Evolutionary conservation across 1,284 basidiomycete species (phyloP).

Genomic region (Sanghuangporus baumii): DNA sequence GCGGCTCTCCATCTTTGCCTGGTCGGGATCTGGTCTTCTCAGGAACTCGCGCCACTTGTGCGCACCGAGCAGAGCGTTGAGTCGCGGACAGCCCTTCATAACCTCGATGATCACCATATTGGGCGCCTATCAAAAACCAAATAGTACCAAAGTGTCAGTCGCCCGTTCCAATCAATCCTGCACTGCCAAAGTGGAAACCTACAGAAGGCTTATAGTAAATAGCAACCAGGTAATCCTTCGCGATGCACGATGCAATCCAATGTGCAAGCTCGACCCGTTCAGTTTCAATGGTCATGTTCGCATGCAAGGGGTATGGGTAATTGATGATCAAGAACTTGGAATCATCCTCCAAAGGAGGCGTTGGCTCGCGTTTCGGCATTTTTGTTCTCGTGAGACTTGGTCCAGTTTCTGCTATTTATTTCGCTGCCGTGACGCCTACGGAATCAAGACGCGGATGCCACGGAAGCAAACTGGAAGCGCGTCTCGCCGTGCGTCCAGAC

Average conservation of each 20-base stretch:
- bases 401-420: too few relatives aligned
- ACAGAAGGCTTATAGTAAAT: slow-evolving; percentile 63
- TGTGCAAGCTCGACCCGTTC: slow-evolving; percentile 47
- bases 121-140: slow-evolving; percentile 40
- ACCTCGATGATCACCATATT: slow-evolving; percentile 63
- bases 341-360: slow-evolving; percentile 53
- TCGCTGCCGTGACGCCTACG: too few relatives aligned
- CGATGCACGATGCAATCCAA: slow-evolving; percentile 60
- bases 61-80: slow-evolving; percentile 49
- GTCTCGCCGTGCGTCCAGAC: too few relatives aligned
- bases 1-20: slow-evolving; percentile 35
- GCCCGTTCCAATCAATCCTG: too few relatives aligned
- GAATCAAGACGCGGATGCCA: too few relatives aligned
- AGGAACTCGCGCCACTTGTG: slow-evolving; percentile 60
- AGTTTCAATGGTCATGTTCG: slow-evolving; percentile 44
- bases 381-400: not conserved
- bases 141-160: not conserved
- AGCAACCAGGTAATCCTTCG: slow-evolving; percentile 34
- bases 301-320: slow-evolving; percentile 47
- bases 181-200: slow-evolving; percentile 23
- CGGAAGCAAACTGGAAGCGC: too few relatives aligned
- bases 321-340: slow-evolving; percentile 54
- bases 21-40: slow-evolving; percentile 35
- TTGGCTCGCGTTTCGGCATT: slow-evolving; percentile 55
- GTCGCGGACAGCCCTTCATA: slow-evolving; percentile 31